Evolutionary conservation across 169 alveolate species (phyloP), one percentile per base, ranked within the genome.

Genomic region (Theileria sp.): DNA sequence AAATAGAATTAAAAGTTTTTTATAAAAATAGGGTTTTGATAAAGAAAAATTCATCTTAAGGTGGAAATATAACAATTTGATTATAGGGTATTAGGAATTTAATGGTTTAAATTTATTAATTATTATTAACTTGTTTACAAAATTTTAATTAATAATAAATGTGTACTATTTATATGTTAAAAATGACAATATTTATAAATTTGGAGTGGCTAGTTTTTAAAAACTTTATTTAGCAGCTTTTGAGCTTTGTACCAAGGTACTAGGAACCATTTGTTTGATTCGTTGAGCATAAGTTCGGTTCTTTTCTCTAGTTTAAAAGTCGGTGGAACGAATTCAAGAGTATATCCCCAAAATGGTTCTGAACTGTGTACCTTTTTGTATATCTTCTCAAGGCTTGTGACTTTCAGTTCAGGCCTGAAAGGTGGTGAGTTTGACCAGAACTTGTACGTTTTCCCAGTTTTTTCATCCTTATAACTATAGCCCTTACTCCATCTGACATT

Each of bases 341-440:
- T 36, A 19, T 26, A 26, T 0, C 79, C 81, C 85, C 86, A 82
- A 70, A 28, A 76, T 15, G 88, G 79, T 67, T 77, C 80, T 54
- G 26, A 12, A n/a, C 78, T 49, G 15, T 69, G 64, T 25, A 76
- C 79, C 60, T 75, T 75, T n/a, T 32, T 34, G 80, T 79, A 82
- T 54, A 82, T 65, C 56, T 66, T 62, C 64, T 82, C 88, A 19
- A 82, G 64, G 58, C 86, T 75, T 6, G 86, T 30, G 34, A 25
- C 44, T 51, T 17, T 60, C 56, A 82, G 30, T 9, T 49, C 60
- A 13, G 88, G 86, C 6, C 68, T 56, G 68, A 68, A 73, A 13
- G 78, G 62, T 1, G 56, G 23, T 12, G 64, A 13, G 26, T 34
- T 17, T 58, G 67, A 58, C 67, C 67, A 58, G 28, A 58, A 21